Conservation (phyloP, 352 stramenopile species). For the Phytophthora tubulina region DNA sequence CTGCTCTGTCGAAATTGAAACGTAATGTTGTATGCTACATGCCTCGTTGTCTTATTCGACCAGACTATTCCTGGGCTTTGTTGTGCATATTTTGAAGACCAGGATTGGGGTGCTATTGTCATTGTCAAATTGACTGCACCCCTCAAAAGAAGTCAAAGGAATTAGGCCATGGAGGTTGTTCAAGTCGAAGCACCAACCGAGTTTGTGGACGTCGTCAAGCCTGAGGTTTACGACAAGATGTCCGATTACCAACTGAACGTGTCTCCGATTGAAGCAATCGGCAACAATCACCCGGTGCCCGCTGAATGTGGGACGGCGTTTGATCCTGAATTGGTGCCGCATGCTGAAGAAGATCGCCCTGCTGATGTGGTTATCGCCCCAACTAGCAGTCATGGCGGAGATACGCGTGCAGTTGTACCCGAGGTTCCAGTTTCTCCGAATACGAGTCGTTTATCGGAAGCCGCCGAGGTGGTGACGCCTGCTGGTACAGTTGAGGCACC, state of each 20-base stretch:
- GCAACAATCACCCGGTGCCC: constrained; percentile 17
- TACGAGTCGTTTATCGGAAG: constrained; percentile 7
- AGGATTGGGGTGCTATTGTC: neutral
- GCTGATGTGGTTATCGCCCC: constrained; percentile 2
- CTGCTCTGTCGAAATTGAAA: constrained; percentile 29
- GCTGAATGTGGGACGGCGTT: neutral
- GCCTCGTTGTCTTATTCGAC: constrained; percentile 16
- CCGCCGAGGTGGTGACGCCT: constrained; percentile 33
- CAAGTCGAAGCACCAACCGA: constrained; percentile 18
- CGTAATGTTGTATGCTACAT: constrained; percentile 32
- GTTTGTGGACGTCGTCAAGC: constrained; percentile 18
- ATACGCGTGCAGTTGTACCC: neutral
- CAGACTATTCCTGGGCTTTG: constrained; percentile 16
- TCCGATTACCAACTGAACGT: constrained; percentile 8
- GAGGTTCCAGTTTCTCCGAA: neutral
- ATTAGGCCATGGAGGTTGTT: constrained; percentile 24
- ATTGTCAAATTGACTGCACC: constrained; percentile 21
- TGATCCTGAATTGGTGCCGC: constrained; percentile 9
- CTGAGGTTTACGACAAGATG: constrained; percentile 16
- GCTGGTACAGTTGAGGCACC: constrained; percentile 36
- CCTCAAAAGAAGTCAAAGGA: constrained; percentile 9
- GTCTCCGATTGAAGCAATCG: neutral
- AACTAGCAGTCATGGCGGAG: neutral
- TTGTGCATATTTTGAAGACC: constrained; percentile 1
- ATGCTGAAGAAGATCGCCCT: constrained; percentile 24